Conservation (phyloP, 352 stramenopile genomes). For the Phytophthora sansomeana region DNA sequence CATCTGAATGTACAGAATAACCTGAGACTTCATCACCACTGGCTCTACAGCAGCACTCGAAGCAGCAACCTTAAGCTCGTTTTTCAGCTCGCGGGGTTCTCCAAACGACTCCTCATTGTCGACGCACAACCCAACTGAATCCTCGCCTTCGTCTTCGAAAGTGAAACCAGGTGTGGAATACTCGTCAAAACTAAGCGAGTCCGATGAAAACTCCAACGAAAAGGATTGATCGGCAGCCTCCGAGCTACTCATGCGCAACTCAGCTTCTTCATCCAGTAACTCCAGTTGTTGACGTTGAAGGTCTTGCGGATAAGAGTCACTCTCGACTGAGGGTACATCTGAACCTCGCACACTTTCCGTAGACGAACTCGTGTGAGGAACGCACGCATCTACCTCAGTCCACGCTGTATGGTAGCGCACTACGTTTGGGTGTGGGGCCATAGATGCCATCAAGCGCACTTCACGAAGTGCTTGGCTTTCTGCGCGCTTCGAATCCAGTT, state of each 20-base stretch:
- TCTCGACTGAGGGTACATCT: slow-evolving; percentile 39
- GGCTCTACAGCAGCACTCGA: slow-evolving; percentile 14
- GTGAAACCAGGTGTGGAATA: slow-evolving; percentile 66
- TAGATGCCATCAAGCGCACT: slow-evolving; percentile 78
- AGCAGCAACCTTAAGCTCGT: slow-evolving; percentile 17
- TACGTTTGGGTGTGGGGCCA: slow-evolving; percentile 76
- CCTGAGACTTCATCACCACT: slow-evolving; percentile 42
- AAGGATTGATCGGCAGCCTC: slow-evolving; percentile 56
- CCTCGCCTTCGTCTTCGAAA: slow-evolving; percentile 61
- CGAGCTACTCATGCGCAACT: slow-evolving; percentile 25
- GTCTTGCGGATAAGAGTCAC: slow-evolving; percentile 20
- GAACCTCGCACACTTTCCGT: slow-evolving; percentile 51
- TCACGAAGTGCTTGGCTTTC: slow-evolving; percentile 74
- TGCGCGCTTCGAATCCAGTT: slow-evolving; percentile 48
- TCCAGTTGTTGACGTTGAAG: slow-evolving; percentile 40
- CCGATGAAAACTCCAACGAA: slow-evolving; percentile 56
- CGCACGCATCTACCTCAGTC: slow-evolving; percentile 63
- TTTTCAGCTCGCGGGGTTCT: slow-evolving; percentile 30
- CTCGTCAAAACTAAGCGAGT: slow-evolving; percentile 61
- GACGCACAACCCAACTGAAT: slow-evolving; percentile 43
- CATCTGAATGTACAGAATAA: slow-evolving; percentile 87
- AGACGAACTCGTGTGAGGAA: slow-evolving; percentile 35
- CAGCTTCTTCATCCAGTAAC: slow-evolving; percentile 43
- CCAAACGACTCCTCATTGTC: slow-evolving; percentile 40
- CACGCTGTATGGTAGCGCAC: slow-evolving; percentile 85